Evolutionary conservation across 176 grass and related monocot genomes (phyloP), one percentile per base, ranked within the genome.

Genomic region (maize (Zea mays)): DNA sequence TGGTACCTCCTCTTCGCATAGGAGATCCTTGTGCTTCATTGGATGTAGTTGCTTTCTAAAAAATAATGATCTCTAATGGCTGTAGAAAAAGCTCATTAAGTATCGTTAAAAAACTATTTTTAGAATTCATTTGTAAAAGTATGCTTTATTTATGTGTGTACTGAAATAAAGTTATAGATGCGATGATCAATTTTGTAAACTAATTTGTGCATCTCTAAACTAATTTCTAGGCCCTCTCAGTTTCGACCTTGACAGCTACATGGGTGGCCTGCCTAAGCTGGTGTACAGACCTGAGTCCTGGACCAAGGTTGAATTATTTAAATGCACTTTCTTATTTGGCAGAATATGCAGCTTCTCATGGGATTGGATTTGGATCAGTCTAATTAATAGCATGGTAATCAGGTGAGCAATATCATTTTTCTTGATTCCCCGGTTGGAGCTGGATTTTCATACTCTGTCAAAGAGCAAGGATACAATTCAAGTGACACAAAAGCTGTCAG

Each of bases 371-470:
- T 1, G 49, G 8, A 19, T 12, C 35, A n/a, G 5, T 9, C 10
- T 20, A 14, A 52, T 4, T 27, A 16, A 34, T 33, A 36, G 52
- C 43, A 62, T 17, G 9, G 17, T 35, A 37, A 59, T 16, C 6
- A 97, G 87, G 55, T 83, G 7, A 79, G 78, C 84, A 97, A 84
- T 50, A 48, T 93, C 6, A 89, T 97, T 49, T 97, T 91, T 78
- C 9, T 97, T 3, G 93, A 97, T 73, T 90, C 90, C 6, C 93
- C 90, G 0, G 65, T 79, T 8, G 90, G 93, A 38, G 45, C 90
- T 51, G 88, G 94, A 9, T 97, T 97, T 73, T 93, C 90, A 3
- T 97, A 91, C 44, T 82, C 88, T 17, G 3, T 34, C 40, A 57
- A 63, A 14, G 17, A 67, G 10, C 17, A 89, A 33, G 74, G 86